Conservation (phyloP, 1,284 basidiomycete species). For the Inonotus obliquus region DNA sequence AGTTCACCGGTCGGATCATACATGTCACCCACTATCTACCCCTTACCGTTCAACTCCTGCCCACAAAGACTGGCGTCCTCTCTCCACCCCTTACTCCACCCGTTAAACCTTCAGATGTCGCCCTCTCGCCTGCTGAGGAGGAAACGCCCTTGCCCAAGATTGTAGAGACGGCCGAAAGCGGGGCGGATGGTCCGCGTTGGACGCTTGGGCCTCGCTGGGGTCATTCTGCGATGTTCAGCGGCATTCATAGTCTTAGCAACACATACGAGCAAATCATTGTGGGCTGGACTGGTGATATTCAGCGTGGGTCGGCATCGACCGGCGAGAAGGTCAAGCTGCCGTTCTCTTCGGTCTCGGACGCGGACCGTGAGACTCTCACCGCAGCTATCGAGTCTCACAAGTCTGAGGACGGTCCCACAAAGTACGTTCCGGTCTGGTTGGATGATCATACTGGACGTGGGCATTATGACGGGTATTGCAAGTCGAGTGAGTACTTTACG, state of each 20-base stretch:
- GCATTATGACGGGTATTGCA: constrained; percentile 98
- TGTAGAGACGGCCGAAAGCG: constrained; percentile 15
- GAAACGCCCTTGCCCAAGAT: constrained; percentile 24
- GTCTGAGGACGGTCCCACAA: constrained; percentile 25
- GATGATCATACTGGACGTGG: constrained; percentile 88
- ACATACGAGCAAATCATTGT: constrained; percentile 89
- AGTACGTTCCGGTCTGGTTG: constrained; percentile 89
- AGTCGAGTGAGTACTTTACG: constrained; percentile 69
- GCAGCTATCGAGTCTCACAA: constrained; percentile 44
- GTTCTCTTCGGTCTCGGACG: constrained; percentile 46
- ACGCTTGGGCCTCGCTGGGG: constrained; percentile 78
- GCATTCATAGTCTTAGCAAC: constrained; percentile 79
- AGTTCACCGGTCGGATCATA: constrained; percentile 79
- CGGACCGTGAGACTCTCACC: constrained; percentile 61
- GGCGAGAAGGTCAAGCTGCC: constrained; percentile 36
- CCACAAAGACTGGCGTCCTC: constrained; percentile 35
- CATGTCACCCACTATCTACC: constrained; percentile 86
- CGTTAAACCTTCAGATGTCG: constrained; percentile 38
- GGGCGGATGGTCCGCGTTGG: constrained; percentile 46
- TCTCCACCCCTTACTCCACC: constrained; percentile 71
- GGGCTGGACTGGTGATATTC: constrained; percentile 91
- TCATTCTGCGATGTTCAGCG: constrained; percentile 93
- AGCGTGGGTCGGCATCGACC: constrained; percentile 34
- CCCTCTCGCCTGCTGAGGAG: constrained; percentile 20
- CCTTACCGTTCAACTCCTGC: constrained; percentile 53